phyloP scores from a whole-genome alignment of 1,284 basidiomycete genomes.

The Irpex rosettiformis region DNA sequence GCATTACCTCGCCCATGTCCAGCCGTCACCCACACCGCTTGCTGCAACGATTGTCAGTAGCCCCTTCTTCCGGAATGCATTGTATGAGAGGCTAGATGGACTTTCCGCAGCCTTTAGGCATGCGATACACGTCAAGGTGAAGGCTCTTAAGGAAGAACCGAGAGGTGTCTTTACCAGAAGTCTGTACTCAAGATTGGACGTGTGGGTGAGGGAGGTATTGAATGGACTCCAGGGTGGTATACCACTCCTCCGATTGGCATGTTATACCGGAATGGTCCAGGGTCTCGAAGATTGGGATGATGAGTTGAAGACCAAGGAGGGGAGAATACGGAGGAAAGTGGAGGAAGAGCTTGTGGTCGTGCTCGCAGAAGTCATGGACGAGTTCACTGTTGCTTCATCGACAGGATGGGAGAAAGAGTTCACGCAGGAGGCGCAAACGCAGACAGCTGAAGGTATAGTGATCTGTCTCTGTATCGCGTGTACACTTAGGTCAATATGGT shows the following conservation, averaged over 20 bases:
- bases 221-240: conserved; percentile 63
- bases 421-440: conserved; percentile 34
- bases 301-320: conserved; percentile 24
- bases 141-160: conserved; percentile 34
- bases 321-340: conserved; percentile 32
- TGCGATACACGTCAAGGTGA: conserved; percentile 55
- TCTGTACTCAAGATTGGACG: conserved; percentile 35
- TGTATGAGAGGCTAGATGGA: conserved; percentile 45
- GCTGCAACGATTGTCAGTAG: conserved; percentile 64
- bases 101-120: conserved; percentile 59
- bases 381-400: conserved; percentile 35
- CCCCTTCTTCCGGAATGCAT: conserved; percentile 45
- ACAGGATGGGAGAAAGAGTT: conserved; percentile 67
- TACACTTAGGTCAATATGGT: conserved; percentile 9
- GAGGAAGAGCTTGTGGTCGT: conserved; percentile 66
- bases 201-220: conserved; percentile 57
- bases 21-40: conserved; percentile 58
- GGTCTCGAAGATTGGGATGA: conserved; percentile 55
- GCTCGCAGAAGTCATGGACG: conserved; percentile 68
- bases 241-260: conserved; percentile 54
- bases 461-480: conserved; percentile 10
- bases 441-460: conserved; percentile 30
- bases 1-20: conserved; percentile 55
- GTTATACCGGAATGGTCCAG: conserved; percentile 58
- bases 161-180: conserved; percentile 42